These are phyloP conservation scores for Graphiopsis chlorocephala DNA, from an alignment of 2,329 filamentous ascomycete species.

Conservation along the genomic window DNA sequence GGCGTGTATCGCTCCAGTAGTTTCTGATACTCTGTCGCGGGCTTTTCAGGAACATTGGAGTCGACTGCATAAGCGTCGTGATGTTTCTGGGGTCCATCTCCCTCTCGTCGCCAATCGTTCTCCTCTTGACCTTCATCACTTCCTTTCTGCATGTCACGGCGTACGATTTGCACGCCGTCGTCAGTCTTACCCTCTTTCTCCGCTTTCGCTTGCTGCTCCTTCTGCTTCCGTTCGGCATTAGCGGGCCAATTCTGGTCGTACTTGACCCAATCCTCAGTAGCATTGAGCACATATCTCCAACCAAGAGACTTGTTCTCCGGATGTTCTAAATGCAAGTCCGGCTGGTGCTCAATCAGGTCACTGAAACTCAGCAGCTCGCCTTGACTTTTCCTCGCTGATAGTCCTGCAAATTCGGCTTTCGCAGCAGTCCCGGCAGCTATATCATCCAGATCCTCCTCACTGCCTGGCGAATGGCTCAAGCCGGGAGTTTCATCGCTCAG, in stretches of 20 bases:
- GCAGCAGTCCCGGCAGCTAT: conserved; percentile 29
- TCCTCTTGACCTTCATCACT: conserved; percentile 22
- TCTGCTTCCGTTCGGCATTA: conserved; percentile 42
- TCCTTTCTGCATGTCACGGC: conserved; percentile 22
- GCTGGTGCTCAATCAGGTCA: conserved; percentile 34
- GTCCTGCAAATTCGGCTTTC: conserved; percentile 27
- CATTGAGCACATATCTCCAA: conserved; percentile 52
- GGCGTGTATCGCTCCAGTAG: conserved; percentile 38
- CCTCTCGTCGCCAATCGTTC: conserved; percentile 31
- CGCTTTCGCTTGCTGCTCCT: conserved; percentile 30
- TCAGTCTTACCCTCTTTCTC: conserved; percentile 21
- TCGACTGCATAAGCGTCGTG: conserved; percentile 37
- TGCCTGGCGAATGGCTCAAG: background rate
- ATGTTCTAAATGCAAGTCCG: conserved; percentile 43
- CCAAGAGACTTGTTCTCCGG: conserved; percentile 46
- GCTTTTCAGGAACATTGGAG: conserved; percentile 20
- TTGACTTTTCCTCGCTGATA: conserved; percentile 27
- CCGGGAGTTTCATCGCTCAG: background rate
- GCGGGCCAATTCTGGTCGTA: conserved; percentile 49
- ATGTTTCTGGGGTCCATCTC: conserved; percentile 36
- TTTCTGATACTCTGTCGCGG: conserved; percentile 29
- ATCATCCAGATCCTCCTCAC: background rate
- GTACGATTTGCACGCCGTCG: background rate
- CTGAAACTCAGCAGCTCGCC: conserved; percentile 41
- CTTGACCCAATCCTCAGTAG: conserved; percentile 51